phyloP scores from a whole-genome alignment of 1,284 basidiomycete species.

The Sanghuangporus weigelae region DNA sequence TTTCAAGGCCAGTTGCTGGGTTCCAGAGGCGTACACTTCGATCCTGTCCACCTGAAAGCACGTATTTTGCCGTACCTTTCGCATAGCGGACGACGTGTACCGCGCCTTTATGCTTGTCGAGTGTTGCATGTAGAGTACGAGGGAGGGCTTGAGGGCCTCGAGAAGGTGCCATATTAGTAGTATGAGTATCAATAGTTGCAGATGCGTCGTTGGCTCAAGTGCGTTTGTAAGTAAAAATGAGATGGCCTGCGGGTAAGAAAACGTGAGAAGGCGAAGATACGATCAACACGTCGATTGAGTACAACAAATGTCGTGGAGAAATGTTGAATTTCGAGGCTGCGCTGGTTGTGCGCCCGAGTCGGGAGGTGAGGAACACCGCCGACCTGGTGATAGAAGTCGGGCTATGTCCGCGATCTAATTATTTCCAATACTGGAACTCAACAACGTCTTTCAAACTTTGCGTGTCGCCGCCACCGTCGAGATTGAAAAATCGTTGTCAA shows the following conservation, averaged over 20 bases:
- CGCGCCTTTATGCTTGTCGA: constrained; percentile 67
- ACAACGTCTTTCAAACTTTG: background rate
- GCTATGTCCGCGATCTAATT: background rate
- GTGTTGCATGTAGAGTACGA: constrained; percentile 54
- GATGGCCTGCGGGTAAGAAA: background rate
- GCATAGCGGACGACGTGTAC: constrained; percentile 85
- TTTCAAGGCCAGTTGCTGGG: constrained; percentile 74
- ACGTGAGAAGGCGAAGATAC: background rate
- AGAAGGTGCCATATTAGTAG: constrained; percentile 52
- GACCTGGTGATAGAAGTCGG: background rate
- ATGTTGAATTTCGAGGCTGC: background rate
- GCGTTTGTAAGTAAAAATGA: background rate
- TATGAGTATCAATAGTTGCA: background rate
- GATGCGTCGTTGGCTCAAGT: background rate
- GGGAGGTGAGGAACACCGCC: background rate
- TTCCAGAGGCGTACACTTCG: constrained; percentile 91
- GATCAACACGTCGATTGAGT: background rate
- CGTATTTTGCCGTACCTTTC: constrained; percentile 81
- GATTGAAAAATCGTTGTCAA: background rate
- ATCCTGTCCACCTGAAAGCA: constrained; percentile 90
- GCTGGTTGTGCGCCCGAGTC: background rate
- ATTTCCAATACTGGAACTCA: background rate
- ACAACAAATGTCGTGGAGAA: too few relatives aligned
- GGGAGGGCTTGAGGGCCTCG: constrained; percentile 55
- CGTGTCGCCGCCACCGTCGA: background rate